Evolutionary conservation across 768 basidiomycete species (phyloP), one percentile per base, ranked within the genome.

Genomic region (Mycena rebaudengoi): DNA sequence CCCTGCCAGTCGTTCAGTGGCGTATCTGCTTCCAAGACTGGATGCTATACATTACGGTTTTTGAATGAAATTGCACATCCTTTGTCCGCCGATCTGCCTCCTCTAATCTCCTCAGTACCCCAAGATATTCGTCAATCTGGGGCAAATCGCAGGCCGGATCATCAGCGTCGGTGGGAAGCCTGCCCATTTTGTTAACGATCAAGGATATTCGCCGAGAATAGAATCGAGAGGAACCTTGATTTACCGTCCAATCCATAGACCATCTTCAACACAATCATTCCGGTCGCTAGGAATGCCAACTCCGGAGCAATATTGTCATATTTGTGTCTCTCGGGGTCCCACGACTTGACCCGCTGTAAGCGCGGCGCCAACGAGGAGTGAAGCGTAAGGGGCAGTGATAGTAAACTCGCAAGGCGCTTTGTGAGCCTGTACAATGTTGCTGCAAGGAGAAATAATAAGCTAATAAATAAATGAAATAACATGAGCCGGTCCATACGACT

Each of bases 221-320:
- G 30, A 25, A 45, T 65, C 45, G 43, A 25, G 18, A 65, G 78
- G 62, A 71, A 88, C 91, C 92, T 85, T 54, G 69, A 58, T 65
- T 78, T 79, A 28, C 88, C 92, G 72, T 96, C 94, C 28, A 96
- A 71, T 1, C 95, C 96, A 70, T 96, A 96, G 25, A 89, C 85
- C 83, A 97, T 83, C 78, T 96, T 96, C 69, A 96, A 80, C 33
- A 89, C 88, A 12, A 94, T 82, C 13, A 95, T 81, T 48, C 85
- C 84, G 14, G 80, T 80, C 2, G 85, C 87, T 43, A 86, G 72
- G 23, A 94, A 76, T 3, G 84, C 83, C 49, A 90, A 78, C 71
- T 96, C 94, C 11, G 89, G 84, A 7, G 92, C 87, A 28, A 85
- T 82, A 66, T 85, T 88, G 74, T 93, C 92, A 55, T 83, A 80